These are phyloP conservation scores for Suillus weaverae DNA, from an alignment of 768 basidiomycete genomes.

Conservation along the genomic window DNA sequence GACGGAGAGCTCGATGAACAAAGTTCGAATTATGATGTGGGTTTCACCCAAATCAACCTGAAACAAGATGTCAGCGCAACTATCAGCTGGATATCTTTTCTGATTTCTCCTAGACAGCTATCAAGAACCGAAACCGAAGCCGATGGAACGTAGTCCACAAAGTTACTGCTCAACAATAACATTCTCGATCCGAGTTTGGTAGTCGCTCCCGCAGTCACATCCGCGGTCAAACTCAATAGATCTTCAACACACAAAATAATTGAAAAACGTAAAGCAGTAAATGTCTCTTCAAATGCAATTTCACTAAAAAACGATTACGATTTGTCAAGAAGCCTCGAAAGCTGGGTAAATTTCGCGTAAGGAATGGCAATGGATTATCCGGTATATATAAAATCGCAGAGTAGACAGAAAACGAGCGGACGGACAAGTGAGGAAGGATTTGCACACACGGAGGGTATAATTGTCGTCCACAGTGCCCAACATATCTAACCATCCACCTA, in stretches of 20 bases:
- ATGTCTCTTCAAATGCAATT: slow-evolving; percentile 8
- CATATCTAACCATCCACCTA: slow-evolving; percentile 21
- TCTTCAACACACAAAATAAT: background rate
- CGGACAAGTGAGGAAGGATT: slow-evolving; percentile 37
- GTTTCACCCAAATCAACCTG: slow-evolving; percentile 1
- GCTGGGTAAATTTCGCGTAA: slow-evolving; percentile 28
- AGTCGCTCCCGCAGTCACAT: background rate
- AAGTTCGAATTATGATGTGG: background rate
- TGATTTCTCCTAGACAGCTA: background rate
- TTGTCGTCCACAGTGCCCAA: slow-evolving; percentile 28
- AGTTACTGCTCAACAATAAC: background rate
- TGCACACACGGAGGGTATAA: slow-evolving; percentile 35
- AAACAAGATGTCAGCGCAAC: background rate
- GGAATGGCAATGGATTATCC: slow-evolving; percentile 40
- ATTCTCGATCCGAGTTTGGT: background rate
- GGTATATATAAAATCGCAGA: slow-evolving; percentile 32
- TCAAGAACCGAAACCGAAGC: background rate
- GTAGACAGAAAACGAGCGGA: slow-evolving; percentile 35
- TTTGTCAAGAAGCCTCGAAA: slow-evolving; percentile 26
- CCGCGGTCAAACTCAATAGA: background rate
- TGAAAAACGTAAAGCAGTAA: background rate
- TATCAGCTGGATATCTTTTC: background rate
- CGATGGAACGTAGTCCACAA: background rate
- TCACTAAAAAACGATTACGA: slow-evolving; percentile 21
- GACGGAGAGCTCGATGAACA: slow-evolving; percentile 1